Percentiles rank a stretch among this genome's conserved stretches.
Evolutionary conservation across 176 grass and related monocot species (phyloP).

Genomic region (Thalia dealbata): DNA sequence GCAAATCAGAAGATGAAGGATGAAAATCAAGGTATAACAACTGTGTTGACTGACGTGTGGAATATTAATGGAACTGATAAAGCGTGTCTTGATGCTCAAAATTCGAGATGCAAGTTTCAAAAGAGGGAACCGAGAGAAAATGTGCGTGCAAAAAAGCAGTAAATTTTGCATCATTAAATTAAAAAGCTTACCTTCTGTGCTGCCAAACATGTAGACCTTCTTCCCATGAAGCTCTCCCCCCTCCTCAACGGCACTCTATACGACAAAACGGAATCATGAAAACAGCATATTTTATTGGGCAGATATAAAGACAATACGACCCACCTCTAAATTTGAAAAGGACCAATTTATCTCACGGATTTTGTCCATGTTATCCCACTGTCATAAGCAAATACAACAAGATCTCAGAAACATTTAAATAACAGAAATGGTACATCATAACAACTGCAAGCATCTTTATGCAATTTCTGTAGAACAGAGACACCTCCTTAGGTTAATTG

Average conservation of each 20-base stretch:
- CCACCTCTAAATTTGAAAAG: constrained; percentile 85
- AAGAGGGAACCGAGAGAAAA: not conserved
- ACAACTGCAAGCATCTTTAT: not conserved
- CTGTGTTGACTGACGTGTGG: no score
- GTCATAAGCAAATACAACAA: constrained; percentile 9
- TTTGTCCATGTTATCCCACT: constrained; percentile 98
- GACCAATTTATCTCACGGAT: constrained; percentile 72
- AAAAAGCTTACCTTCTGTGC: constrained; percentile 60
- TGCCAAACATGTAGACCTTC: constrained; percentile 77
- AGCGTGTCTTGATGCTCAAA: not conserved
- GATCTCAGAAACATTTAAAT: not conserved
- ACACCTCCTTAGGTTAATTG: not conserved
- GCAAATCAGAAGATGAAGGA: not conserved
- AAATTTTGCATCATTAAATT: not conserved
- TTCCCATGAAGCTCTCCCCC: constrained; percentile 68
- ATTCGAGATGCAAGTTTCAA: not conserved
- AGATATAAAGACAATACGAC: not conserved
- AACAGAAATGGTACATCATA: not conserved
- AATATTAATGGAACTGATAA: not conserved
- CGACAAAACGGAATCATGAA: constrained; percentile 16
- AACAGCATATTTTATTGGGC: constrained; percentile 2
- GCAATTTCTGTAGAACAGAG: not conserved
- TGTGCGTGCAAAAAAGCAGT: not conserved
- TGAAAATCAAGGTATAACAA: not conserved
- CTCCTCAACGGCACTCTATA: constrained; percentile 66